Evolutionary conservation across 2,329 filamentous ascomycete genomes (phyloP), one percentile per base, ranked within the genome.

Genomic region (Xylaria sp.): DNA sequence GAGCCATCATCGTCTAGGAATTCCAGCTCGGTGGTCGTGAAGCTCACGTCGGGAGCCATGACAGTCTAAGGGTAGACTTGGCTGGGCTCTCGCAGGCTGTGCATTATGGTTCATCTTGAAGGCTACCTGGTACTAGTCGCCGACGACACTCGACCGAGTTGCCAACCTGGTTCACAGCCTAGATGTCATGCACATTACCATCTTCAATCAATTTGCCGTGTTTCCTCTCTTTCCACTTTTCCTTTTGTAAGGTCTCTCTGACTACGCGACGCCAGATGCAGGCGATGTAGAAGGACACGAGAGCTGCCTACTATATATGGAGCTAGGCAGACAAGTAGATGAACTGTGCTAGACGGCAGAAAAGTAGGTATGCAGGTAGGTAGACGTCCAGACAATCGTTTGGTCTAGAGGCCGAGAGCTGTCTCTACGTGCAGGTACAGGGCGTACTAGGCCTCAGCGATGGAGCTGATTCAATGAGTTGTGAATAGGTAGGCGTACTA

Each of bases 41-140:
- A 61, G 54, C 53, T 63, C 51, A 66, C 50, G 50, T 47, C 60
- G 50, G 28, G 40, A 47, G 59, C 17, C 65, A 67, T 67, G 47
- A 35, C 47, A 21, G 52, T 46, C 52, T 52, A 49, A 33, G 50
- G 25, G 46, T 40, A 53, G 57, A 56, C 49, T 59, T 35, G 61
- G 46, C 40, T 42, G 54, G 38, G 40, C 53, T 55, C 52, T 58
- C 40, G 55, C 31, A 49, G 57, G 40, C 15, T n/a, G 45, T 35
- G 37, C 50, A 57, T 62, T 25, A 50, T 47, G 23, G 56, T 47
- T 57, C 62, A 67, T 65, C 56, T 55, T 65, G 58, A 54, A 45
- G 49, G 31, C 46, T 58, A 45, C 17, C 17, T 57, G 42, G 23
- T 33, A 23, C 11, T n/a, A 51, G 60, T 33, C 38, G 38, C 35